Conservation (phyloP, 257 asterid species). For the Rehmannia glutinosa region DNA sequence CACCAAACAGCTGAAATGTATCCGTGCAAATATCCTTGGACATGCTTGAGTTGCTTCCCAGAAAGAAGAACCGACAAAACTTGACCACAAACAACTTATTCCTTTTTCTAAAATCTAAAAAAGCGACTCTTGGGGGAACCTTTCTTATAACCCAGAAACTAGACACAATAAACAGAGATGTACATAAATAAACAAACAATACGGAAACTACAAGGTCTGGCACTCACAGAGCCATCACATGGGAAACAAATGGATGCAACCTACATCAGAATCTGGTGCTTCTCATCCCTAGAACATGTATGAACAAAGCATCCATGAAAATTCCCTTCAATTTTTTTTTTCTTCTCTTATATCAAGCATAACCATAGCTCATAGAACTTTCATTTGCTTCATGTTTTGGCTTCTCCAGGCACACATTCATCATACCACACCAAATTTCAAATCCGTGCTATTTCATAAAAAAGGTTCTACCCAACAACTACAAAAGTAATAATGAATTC, state of each 20-base stretch:
- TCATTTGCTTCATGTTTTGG: not conserved
- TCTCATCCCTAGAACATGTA: not conserved
- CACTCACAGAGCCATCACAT: not conserved
- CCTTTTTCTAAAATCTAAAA: too few species aligned
- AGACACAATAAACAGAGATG: not conserved
- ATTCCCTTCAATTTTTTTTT: not conserved
- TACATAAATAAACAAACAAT: not conserved
- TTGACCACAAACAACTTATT: too few species aligned
- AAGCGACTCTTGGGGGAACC: too few species aligned
- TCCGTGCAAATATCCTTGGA: too few species aligned
- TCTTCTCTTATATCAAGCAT: not conserved
- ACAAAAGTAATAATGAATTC: not conserved
- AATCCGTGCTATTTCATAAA: not conserved
- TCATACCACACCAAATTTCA: not conserved
- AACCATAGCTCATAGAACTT: not conserved
- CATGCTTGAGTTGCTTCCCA: too few species aligned
- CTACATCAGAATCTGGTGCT: conserved; percentile 1
- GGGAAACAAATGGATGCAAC: conserved; percentile 8
- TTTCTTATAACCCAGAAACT: too few species aligned
- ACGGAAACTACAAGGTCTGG: not conserved
- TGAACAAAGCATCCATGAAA: not conserved
- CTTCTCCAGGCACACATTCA: not conserved
- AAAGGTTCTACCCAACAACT: not conserved
- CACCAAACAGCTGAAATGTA: not conserved
- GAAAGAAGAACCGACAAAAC: not conserved